Evolutionary conservation across 2,329 filamentous ascomycete species (phyloP), one percentile per base, ranked within the genome.

Genomic region (Teratosphaeria viscida): DNA sequence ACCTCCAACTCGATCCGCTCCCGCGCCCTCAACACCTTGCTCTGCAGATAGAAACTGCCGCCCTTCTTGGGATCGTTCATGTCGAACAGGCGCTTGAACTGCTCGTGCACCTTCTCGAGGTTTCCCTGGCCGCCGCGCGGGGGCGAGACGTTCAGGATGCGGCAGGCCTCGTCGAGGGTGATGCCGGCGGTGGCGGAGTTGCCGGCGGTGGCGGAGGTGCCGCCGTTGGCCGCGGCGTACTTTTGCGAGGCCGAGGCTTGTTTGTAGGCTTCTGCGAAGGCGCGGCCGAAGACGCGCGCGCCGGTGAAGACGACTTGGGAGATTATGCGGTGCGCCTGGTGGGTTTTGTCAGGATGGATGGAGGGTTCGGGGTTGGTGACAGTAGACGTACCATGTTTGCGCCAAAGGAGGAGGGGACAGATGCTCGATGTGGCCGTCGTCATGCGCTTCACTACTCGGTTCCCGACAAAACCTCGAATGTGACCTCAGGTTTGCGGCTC

Each of bases 21-120:
- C 69, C 92, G 84, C 60, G 94, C 94, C 63, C 94, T 82, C 67
- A 97, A 77, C 59, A 99, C 85, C 78, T 99, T 99, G 81, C 92
- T 97, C 77, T 99, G 94, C 55, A 99, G 81, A 76, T 99, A 99
- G 77, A 99, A 99, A 70, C 91, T 96, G 57, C 94, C 94, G 39
- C 94, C 94, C 72, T 96, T 96, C 75, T 95, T 82, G 11, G 94
- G 92, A 65, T 99, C 89, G 77, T 99, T 99, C 67, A 84, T 79
- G 75, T 99, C 94, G 73, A 96, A 99, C 55, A 99, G 79, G 65
- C 87, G 85, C 83, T 97, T 97, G 81, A 97, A 99, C 58, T 91
- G 83, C 67, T 88, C 85, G 76, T 88, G 86, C 59, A 96, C 85
- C 65, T 87, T 82, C 68, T 92, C 89, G 73, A 92, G 79, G 72